Evolutionary conservation across 441 rosid genomes (phyloP).

Genomic region (Adansonia madagascariensis): DNA sequence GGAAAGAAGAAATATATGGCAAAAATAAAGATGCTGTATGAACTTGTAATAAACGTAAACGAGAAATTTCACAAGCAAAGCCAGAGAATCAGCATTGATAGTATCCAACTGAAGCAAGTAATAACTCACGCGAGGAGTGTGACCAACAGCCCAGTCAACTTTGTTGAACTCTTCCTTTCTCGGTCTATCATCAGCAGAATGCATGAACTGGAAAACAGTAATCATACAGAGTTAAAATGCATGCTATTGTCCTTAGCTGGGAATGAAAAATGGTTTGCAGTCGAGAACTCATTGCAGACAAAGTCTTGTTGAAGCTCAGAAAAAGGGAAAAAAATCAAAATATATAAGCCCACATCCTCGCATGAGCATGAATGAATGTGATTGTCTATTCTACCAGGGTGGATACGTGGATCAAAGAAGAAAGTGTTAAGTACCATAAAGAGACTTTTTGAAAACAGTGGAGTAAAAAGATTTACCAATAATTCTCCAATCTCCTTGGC

Average conservation of each 20-base stretch:
- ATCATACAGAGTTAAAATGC: conserved; percentile 25
- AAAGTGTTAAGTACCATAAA: background rate
- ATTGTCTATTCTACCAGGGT: background rate
- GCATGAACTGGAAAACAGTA: conserved; percentile 53
- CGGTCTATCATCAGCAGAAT: conserved; percentile 41
- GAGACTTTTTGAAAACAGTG: background rate
- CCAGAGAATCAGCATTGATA: background rate
- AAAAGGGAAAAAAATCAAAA: background rate
- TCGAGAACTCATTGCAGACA: background rate
- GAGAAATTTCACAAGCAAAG: background rate
- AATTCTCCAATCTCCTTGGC: conserved; percentile 66
- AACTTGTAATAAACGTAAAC: background rate
- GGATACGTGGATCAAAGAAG: conserved; percentile 20
- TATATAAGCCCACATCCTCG: background rate
- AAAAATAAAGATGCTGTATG: background rate
- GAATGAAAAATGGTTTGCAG: background rate
- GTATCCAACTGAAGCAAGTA: conserved; percentile 7
- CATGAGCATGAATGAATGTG: background rate
- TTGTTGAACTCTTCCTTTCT: conserved; percentile 72
- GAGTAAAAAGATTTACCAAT: conserved; percentile 49
- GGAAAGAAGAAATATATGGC: background rate
- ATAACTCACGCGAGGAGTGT: conserved; percentile 69
- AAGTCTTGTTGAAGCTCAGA: background rate
- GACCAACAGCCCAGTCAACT: conserved; percentile 73
- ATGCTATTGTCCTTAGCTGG: background rate